Percentiles rank a stretch among this genome's conserved stretches.
Conservation (phyloP, 2,329 filamentous ascomycete genomes). For the Nemania sp. region DNA sequence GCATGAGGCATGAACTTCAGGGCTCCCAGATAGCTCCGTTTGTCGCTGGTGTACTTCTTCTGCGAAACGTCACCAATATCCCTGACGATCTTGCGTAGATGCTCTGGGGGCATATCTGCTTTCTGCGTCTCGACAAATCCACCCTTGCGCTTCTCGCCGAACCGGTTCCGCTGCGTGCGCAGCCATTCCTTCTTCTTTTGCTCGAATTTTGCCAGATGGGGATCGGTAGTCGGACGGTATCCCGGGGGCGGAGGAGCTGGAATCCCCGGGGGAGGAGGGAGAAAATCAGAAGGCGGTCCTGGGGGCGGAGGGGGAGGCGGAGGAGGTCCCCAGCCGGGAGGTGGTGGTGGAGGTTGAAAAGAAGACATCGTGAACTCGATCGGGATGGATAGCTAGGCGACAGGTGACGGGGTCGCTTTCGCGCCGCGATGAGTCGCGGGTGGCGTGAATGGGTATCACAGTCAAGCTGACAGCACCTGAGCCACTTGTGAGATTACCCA, state of each 20-base stretch:
- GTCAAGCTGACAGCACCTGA: slow-evolving; percentile 14
- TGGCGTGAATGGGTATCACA: slow-evolving; percentile 29
- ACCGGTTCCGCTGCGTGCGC: slow-evolving; percentile 84
- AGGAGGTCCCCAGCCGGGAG: slow-evolving; percentile 59
- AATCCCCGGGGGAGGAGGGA: slow-evolving; percentile 59
- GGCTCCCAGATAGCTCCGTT: slow-evolving; percentile 94
- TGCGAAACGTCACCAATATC: slow-evolving; percentile 99
- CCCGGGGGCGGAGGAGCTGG: slow-evolving; percentile 80
- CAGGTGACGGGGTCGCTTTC: slow-evolving; percentile 37
- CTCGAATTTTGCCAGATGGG: slow-evolving; percentile 89
- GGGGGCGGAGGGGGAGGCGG: slow-evolving; percentile 58
- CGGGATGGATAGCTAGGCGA: slow-evolving; percentile 30
- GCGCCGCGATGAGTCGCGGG: slow-evolving; percentile 41
- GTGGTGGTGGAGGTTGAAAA: slow-evolving; percentile 58
- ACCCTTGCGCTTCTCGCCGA: slow-evolving; percentile 94
- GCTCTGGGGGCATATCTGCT: slow-evolving; percentile 97
- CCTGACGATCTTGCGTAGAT: slow-evolving; percentile 95
- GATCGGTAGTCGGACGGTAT: slow-evolving; percentile 77
- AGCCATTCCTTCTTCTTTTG: slow-evolving; percentile 99
- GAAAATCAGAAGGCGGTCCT: slow-evolving; percentile 56
- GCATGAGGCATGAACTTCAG: slow-evolving; percentile 99
- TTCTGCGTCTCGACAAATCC: slow-evolving; percentile 98
- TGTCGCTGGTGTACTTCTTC: slow-evolving; percentile 98
- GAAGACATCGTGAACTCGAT: slow-evolving; percentile 50
- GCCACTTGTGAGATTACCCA: no score